phyloP scores from a whole-genome alignment of 768 basidiomycete species.

The Pulveroboletus sp. region DNA sequence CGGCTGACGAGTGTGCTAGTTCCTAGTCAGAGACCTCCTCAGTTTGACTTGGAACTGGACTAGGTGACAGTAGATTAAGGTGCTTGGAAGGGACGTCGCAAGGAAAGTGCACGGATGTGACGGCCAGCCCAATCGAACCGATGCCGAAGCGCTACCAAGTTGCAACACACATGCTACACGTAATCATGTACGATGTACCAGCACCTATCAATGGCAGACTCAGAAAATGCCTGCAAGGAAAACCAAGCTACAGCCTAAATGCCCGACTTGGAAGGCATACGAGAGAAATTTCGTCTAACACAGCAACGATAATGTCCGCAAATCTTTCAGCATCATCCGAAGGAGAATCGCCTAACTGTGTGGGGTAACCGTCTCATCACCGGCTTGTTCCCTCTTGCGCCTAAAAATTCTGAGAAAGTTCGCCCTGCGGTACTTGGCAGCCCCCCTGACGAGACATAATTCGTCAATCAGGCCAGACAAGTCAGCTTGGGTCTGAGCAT shows the following conservation, averaged over 20 bases:
- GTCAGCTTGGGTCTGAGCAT: neutral
- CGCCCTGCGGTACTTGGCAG: constrained; percentile 12
- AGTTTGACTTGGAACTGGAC: too few relatives aligned
- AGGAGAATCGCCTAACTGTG: neutral
- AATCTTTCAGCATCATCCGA: neutral
- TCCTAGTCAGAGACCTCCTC: too few relatives aligned
- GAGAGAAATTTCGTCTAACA: neutral
- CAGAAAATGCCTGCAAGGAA: neutral
- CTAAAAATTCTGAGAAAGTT: constrained; percentile 15
- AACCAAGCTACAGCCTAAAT: neutral
- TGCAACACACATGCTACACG: too few relatives aligned
- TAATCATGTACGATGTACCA: too few relatives aligned
- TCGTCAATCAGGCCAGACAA: constrained; percentile 17
- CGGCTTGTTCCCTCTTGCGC: constrained; percentile 10
- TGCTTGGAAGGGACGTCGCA: too few relatives aligned
- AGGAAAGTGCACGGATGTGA: too few relatives aligned
- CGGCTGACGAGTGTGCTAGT: too few relatives aligned
- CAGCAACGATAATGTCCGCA: neutral
- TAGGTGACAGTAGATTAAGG: too few relatives aligned
- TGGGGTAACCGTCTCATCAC: neutral
- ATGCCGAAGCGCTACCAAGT: too few relatives aligned
- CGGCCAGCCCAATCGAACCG: too few relatives aligned
- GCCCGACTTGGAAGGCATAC: neutral
- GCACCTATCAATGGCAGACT: neutral
- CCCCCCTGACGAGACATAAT: constrained; percentile 21